These are phyloP conservation scores for Phaeomoniella chlamydospora DNA, from an alignment of 2,329 filamentous ascomycete species.

Conservation along the genomic window DNA sequence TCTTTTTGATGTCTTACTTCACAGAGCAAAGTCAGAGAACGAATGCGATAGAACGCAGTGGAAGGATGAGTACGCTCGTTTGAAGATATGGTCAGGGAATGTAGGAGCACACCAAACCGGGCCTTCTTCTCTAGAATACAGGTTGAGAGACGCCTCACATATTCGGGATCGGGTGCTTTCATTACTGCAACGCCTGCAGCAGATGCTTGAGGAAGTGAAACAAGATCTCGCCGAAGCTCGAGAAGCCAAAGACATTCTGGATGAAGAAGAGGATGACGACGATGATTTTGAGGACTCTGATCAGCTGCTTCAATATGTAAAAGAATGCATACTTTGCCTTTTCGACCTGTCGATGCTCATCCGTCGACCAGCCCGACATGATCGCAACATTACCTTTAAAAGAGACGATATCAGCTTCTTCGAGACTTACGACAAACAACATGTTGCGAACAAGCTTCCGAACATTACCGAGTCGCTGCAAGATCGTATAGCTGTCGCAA, in stretches of 20 bases:
- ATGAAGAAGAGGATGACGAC: conserved; percentile 3
- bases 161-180: conserved; percentile 5
- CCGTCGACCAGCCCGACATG: conserved; percentile 20
- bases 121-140: conserved; percentile 16
- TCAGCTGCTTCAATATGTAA: conserved; percentile 6
- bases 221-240: conserved; percentile 1
- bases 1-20: no score
- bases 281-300: not conserved
- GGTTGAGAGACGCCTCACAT: conserved; percentile 15
- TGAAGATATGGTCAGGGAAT: conserved; percentile 15
- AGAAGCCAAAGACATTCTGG: conserved; percentile 1
- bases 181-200: conserved; percentile 7
- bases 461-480: conserved; percentile 6
- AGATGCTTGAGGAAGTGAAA: conserved; percentile 3
- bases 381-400: conserved; percentile 12
- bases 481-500: conserved; percentile 16
- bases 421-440: conserved; percentile 13
- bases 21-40: no score
- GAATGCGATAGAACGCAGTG: no score
- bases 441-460: conserved; percentile 19
- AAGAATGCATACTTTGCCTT: conserved; percentile 17
- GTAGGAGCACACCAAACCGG: conserved; percentile 16
- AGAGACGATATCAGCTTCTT: conserved; percentile 11
- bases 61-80: conserved; percentile 5
- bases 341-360: conserved; percentile 23